Conservation (phyloP, 768 basidiomycete species). For the Suillus subluteus region DNA sequence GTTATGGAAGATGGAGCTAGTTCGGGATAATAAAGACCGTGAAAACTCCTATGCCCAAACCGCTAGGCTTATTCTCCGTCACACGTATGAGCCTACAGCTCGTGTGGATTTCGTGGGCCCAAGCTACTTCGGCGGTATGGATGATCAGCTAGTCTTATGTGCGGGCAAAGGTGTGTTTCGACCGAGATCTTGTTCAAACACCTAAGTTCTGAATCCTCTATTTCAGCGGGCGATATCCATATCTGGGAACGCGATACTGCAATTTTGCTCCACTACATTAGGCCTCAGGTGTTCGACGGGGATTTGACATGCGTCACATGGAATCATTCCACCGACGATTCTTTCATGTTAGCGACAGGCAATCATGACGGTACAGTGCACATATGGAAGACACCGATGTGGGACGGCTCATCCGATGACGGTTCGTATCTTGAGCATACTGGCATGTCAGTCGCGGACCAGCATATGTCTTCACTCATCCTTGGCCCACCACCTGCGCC, state of each 20-base stretch:
- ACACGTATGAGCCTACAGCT: constrained; percentile 73
- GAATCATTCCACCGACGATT: constrained; percentile 63
- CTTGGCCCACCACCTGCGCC: neutral
- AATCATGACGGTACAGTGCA: constrained; percentile 76
- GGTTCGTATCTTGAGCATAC: constrained; percentile 30
- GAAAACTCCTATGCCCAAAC: constrained; percentile 38
- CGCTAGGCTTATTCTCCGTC: constrained; percentile 45
- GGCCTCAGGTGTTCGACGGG: constrained; percentile 60
- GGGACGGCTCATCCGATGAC: constrained; percentile 27
- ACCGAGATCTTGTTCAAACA: neutral
- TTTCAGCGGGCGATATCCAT: constrained; percentile 77
- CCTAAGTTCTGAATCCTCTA: neutral
- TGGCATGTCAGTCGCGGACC: neutral
- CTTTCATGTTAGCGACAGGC: constrained; percentile 67
- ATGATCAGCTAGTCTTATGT: constrained; percentile 78
- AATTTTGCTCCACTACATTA: constrained; percentile 69
- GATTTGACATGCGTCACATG: constrained; percentile 82
- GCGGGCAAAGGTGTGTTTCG: constrained; percentile 65
- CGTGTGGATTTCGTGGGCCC: constrained; percentile 77
- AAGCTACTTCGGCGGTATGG: constrained; percentile 81
- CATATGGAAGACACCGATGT: constrained; percentile 61
- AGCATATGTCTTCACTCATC: neutral
- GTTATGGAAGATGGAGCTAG: constrained; percentile 70
- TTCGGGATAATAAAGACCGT: constrained; percentile 50
- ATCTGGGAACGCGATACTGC: constrained; percentile 88